Evolutionary conservation across 2,329 filamentous ascomycete species (phyloP).

Genomic region (Xylaria sp.): DNA sequence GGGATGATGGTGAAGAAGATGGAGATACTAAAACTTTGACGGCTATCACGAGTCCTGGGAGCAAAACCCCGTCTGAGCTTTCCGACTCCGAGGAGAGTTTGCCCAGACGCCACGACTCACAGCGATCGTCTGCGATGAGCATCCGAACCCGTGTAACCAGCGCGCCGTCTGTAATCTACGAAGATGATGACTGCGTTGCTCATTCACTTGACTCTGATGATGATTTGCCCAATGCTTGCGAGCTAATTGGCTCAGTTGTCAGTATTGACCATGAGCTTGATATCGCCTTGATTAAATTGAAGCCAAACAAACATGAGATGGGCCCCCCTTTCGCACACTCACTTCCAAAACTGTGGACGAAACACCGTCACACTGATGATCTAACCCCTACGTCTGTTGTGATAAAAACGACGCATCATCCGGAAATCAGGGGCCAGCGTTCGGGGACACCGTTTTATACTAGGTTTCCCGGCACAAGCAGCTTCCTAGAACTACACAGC

Average conservation of each 20-base stretch:
- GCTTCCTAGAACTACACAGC: conserved; percentile 28
- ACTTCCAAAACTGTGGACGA: neutral
- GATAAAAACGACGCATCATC: conserved; percentile 29
- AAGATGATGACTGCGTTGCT: conserved; percentile 6
- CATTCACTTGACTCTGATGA: neutral
- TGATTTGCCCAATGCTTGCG: conserved; percentile 13
- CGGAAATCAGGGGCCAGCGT: conserved; percentile 25
- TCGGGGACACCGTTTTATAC: conserved; percentile 28
- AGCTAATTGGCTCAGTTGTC: conserved; percentile 26
- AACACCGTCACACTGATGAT: neutral
- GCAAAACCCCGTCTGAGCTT: conserved; percentile 30
- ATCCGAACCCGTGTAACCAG: neutral
- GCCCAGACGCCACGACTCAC: conserved; percentile 25
- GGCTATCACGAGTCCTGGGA: conserved; percentile 32
- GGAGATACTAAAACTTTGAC: conserved; percentile 21
- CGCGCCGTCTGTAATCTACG: neutral
- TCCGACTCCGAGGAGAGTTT: conserved; percentile 31
- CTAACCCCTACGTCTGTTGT: conserved; percentile 12
- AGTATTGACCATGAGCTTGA: conserved; percentile 28
- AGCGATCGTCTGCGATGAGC: conserved; percentile 21
- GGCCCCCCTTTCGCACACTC: too few species aligned
- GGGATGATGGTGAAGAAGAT: conserved; percentile 33
- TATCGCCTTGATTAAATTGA: conserved; percentile 30
- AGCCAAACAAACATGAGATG: neutral
- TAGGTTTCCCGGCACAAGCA: conserved; percentile 26